Base-by-base conservation (phyloP, 2,329 filamentous ascomycete species). In the Colletotrichum tabaci region DNA sequence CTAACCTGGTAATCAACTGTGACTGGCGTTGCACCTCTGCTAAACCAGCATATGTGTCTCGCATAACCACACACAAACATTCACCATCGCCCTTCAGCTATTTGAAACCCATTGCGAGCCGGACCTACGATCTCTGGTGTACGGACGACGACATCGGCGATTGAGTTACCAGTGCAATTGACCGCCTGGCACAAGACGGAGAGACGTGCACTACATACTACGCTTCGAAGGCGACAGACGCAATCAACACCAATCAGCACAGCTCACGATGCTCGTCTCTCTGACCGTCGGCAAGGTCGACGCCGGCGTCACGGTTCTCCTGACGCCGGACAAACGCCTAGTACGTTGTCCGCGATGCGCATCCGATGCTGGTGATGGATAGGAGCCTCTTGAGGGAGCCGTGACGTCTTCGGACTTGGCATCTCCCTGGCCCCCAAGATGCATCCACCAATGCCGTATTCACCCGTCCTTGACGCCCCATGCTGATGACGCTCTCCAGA, bases 281-380 rank as follows among this genome's bases (percentile, higher is more conserved):
- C 89, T 99, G 81, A 98, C 96, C 61, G 96, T 99, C 84, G 96
- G 96, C 87, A 99, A 99, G 87, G 96, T 99, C 84, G 96, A 99
- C 84, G 96, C 96, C 79, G 96, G 96, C 84, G 96, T 99, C 80
- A 97, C 96, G 61, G 96, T 99, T 74, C 92, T 99, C 66, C 87
- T 99, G 79, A 99, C 96, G 58, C 93, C 97, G 80, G 96, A 99
- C 84, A 98, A 98, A 84, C 92, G 96, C 80, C 89, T 99, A 78
- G 96, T 98, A 90, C 79, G 92, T 83, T 73, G 56, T 73, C 67
- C n/a, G 10, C 18, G 35, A 66, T 23, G 38, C 18, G 12, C 18
- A 15, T 35, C n/a, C 21, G 23, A 18, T 47, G 13, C 18, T 63
- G 18, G 44, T 40, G 26, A 61, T 65, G 65, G 40, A 50, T 49